Conservation (phyloP, 345 rosid genomes). For the Citrus australasica region DNA sequence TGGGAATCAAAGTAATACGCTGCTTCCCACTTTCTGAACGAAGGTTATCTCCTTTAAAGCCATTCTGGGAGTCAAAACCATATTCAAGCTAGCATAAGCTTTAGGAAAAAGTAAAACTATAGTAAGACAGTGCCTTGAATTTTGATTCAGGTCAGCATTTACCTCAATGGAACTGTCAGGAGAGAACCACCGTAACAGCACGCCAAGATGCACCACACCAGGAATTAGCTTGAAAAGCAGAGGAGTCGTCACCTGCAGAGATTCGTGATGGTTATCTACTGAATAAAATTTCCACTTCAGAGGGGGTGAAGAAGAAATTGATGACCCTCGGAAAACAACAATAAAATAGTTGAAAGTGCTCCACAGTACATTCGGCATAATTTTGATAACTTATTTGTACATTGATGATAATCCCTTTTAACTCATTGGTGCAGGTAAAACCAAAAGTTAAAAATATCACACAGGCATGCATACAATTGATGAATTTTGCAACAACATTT, state of each 20-base stretch:
- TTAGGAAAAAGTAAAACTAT: background rate
- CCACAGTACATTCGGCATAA: background rate
- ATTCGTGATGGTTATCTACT: background rate
- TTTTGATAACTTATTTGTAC: background rate
- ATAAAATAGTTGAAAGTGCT: background rate
- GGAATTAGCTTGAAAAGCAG: constrained; percentile 93
- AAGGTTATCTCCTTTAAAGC: constrained; percentile 46
- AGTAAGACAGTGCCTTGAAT: background rate
- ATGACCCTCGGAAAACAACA: background rate
- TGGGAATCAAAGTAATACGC: constrained; percentile 19
- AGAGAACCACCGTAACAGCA: constrained; percentile 80
- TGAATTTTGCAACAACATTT: background rate
- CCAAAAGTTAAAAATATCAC: background rate
- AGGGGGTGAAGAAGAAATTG: background rate
- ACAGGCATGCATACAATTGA: background rate
- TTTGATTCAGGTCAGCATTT: background rate
- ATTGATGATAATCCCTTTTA: background rate
- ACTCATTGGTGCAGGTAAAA: background rate
- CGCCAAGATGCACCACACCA: constrained; percentile 83
- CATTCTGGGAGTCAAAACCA: constrained; percentile 31
- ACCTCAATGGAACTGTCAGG: constrained; percentile 77
- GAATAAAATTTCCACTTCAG: background rate
- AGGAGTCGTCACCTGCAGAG: constrained; percentile 80
- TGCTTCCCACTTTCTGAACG: constrained; percentile 50
- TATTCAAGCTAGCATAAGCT: background rate